Evolutionary conservation across 306 rosid genomes (phyloP).

Genomic region (Cicer arietinum): DNA sequence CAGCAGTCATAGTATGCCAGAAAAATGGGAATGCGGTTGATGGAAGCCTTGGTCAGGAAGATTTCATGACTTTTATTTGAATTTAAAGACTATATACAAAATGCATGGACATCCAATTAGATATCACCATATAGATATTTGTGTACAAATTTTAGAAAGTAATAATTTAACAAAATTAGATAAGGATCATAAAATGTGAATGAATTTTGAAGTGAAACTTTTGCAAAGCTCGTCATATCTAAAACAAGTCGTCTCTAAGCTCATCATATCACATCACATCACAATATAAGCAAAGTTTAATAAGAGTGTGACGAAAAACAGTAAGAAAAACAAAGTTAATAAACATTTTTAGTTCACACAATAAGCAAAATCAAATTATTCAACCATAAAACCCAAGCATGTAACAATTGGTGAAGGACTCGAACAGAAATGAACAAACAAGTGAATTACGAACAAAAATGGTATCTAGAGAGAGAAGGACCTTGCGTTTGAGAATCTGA

Average conservation of each 20-base stretch:
- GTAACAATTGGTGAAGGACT: neutral
- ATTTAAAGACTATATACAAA: neutral
- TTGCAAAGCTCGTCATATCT: constrained; percentile 4
- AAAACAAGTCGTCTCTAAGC: constrained; percentile 29
- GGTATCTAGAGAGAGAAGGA: constrained; percentile 33
- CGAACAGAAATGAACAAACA: neutral
- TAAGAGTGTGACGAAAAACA: neutral
- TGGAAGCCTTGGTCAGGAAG: neutral
- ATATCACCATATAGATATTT: neutral
- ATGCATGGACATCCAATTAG: neutral
- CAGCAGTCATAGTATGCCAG: neutral
- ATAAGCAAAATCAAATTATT: constrained; percentile 6
- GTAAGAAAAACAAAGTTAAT: neutral
- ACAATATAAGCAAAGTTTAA: neutral
- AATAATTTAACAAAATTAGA: neutral
- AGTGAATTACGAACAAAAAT: neutral
- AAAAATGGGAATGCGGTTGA: neutral
- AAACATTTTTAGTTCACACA: neutral
- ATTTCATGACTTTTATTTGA: constrained; percentile 1
- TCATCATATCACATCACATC: neutral
- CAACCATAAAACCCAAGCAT: neutral
- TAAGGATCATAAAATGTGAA: neutral
- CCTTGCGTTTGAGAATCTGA: constrained; percentile 98
- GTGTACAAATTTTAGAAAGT: neutral
- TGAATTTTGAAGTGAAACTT: neutral